These are phyloP conservation scores for Kalaharituber pfeilii DNA, from an alignment of 2,329 filamentous ascomycete species.

Conservation along the genomic window DNA sequence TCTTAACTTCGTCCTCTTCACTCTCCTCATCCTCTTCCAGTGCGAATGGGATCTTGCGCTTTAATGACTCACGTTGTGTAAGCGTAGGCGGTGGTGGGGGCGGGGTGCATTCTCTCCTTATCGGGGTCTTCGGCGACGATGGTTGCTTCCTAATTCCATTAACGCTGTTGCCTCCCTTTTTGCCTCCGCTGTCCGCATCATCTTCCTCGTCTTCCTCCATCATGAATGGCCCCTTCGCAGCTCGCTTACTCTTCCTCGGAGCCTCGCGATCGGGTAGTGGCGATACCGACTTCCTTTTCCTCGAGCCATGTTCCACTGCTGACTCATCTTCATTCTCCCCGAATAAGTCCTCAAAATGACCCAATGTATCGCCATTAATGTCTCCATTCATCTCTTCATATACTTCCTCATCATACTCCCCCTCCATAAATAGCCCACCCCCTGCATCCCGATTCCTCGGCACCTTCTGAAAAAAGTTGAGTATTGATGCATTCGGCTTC, in stretches of 20 bases:
- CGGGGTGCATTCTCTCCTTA: background rate
- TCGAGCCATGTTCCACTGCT: background rate
- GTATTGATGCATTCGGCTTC: background rate
- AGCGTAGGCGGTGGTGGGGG: background rate
- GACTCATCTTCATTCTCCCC: background rate
- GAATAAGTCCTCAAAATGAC: background rate
- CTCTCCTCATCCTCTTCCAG: background rate
- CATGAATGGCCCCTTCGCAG: background rate
- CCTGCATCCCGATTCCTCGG: background rate
- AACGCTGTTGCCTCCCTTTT: background rate
- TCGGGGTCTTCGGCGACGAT: background rate
- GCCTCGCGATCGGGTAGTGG: too few relatives aligned
- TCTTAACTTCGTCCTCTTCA: background rate
- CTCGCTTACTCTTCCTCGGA: background rate
- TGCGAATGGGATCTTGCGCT: background rate
- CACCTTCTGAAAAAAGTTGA: constrained; percentile 1
- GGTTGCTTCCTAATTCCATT: background rate
- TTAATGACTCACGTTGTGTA: background rate
- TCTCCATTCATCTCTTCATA: background rate
- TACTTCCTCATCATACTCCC: background rate
- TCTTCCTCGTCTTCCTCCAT: background rate
- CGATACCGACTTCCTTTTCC: background rate
- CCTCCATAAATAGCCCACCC: background rate
- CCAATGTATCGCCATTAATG: background rate
- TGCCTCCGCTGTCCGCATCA: background rate